Conservation (phyloP, 2,329 filamentous ascomycete species). For the Paraconiothyrium brasiliense region DNA sequence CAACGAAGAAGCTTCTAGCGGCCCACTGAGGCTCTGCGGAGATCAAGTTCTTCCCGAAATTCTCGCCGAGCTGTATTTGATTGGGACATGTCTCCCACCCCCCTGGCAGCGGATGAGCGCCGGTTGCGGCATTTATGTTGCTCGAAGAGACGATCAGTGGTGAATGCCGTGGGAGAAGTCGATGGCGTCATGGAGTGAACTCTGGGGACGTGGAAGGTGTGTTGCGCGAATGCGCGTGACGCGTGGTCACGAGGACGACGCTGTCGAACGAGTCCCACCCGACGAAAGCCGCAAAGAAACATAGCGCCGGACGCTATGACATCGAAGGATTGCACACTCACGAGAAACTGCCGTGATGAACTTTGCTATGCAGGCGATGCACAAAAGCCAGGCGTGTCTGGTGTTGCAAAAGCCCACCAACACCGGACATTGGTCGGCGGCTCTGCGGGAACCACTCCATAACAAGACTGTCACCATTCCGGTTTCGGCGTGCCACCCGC, state of each 20-base stretch:
- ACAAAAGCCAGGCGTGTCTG: not conserved
- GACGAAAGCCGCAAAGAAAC: not conserved
- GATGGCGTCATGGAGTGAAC: not conserved
- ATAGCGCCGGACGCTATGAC: not conserved
- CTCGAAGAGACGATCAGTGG: not conserved
- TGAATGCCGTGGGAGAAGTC: not conserved
- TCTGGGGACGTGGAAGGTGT: not conserved
- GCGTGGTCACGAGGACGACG: not conserved
- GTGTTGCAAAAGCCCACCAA: not conserved
- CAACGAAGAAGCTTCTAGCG: conserved; percentile 42
- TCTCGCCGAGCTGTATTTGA: conserved; percentile 21
- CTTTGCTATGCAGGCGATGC: not conserved
- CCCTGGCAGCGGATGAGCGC: not conserved
- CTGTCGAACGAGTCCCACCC: not conserved
- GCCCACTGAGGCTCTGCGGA: conserved; percentile 41
- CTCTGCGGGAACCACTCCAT: not conserved
- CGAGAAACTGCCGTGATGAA: conserved; percentile 3
- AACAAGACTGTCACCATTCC: not conserved
- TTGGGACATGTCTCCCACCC: not conserved
- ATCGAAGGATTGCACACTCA: not conserved
- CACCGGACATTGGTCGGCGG: not conserved
- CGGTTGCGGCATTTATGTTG: not conserved
- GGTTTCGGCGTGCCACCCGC: not conserved
- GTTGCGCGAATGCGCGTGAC: not conserved
- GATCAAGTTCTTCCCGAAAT: conserved; percentile 27